Conservation (phyloP, 305 asterid genomes). For the Striga hermonthica region DNA sequence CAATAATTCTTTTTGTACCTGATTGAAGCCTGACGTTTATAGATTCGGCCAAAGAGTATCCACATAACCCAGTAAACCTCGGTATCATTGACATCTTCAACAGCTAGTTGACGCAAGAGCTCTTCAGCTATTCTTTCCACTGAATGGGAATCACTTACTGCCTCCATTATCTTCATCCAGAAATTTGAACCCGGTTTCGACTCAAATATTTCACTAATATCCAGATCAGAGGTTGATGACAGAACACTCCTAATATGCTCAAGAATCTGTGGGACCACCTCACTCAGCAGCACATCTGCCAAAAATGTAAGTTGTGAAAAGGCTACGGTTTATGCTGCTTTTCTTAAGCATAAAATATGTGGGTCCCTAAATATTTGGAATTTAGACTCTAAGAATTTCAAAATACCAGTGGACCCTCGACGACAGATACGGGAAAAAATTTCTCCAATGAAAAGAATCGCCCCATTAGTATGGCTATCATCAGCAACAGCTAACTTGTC, state of each 20-base stretch:
- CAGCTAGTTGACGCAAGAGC: constrained; percentile 67
- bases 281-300: constrained; percentile 75
- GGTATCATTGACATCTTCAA: constrained; percentile 49
- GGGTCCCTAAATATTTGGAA: constrained; percentile 21
- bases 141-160: constrained; percentile 77
- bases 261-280: constrained; percentile 57
- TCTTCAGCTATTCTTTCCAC: constrained; percentile 90
- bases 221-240: constrained; percentile 42
- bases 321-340: constrained; percentile 13
- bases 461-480: constrained; percentile 36
- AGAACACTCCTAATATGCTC: constrained; percentile 47
- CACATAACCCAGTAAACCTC: constrained; percentile 94
- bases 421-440: constrained; percentile 77
- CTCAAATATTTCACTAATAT: constrained; percentile 39
- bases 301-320: constrained; percentile 25
- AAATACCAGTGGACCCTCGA: constrained; percentile 85
- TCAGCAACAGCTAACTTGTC: constrained; percentile 36
- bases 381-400: constrained; percentile 29
- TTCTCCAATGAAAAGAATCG: constrained; percentile 64
- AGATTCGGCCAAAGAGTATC: constrained; percentile 62
- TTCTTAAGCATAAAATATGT: constrained; percentile 20
- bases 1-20: constrained; percentile 44
- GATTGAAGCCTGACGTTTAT: constrained; percentile 46
- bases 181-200: constrained; percentile 59
- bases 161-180: constrained; percentile 78